Percentiles rank a stretch among this genome's conserved stretches.
Conservation (phyloP, 2,329 filamentous ascomycete species). For the Fusarium buharicum region DNA sequence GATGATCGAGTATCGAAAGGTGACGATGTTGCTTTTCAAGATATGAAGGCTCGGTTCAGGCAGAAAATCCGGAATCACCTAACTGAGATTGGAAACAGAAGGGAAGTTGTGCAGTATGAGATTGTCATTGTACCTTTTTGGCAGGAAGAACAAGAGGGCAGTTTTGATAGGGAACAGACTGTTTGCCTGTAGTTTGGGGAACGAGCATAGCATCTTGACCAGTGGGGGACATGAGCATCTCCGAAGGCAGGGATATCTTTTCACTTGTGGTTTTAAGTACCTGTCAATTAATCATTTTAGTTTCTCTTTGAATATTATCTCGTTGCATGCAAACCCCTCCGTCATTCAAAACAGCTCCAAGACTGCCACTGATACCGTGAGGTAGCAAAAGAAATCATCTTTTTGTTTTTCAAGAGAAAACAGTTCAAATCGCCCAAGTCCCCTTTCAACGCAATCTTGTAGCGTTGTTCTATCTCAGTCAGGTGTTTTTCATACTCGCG, state of each 20-base stretch:
- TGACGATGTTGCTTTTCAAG: conserved; percentile 5
- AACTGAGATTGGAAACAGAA: background rate
- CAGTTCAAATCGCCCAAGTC: background rate
- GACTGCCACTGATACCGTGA: conserved; percentile 13
- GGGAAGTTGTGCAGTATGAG: background rate
- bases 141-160: background rate
- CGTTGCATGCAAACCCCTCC: no score
- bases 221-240: no score
- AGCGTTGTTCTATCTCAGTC: conserved; percentile 5
- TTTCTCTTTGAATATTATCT: no score
- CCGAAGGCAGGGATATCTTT: no score
- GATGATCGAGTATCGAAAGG: conserved; percentile 1
- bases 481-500: conserved; percentile 1
- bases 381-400: conserved; percentile 1
- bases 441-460: conserved; percentile 5
- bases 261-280: no score
- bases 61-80: conserved; percentile 7
- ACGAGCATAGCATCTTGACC: no score
- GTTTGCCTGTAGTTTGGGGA: no score
- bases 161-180: background rate
- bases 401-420: conserved; percentile 1
- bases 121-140: conserved; percentile 7
- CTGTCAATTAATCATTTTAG: no score
- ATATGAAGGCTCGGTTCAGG: conserved; percentile 11
- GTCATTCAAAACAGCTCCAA: conserved; percentile 2